phyloP scores from a whole-genome alignment of 108 stramenopile genomes.

The Fragilaria crotonensis region DNA sequence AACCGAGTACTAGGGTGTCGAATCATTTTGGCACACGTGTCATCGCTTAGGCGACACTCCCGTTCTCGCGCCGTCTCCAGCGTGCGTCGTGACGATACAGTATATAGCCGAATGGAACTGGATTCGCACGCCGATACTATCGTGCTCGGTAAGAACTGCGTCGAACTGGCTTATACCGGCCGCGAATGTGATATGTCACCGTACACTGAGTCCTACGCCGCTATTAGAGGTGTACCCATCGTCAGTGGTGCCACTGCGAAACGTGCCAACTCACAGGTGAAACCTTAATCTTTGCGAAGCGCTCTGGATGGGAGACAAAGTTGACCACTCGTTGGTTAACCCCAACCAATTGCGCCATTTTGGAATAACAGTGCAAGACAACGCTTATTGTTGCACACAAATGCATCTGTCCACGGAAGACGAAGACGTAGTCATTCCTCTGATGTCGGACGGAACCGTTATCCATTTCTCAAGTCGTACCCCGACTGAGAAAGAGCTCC shows the following conservation, averaged over 20 bases:
- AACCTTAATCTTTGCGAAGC: neutral
- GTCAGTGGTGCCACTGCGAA: neutral
- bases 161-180: neutral
- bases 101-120: no score
- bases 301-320: neutral
- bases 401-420: no score
- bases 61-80: no score
- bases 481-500: neutral
- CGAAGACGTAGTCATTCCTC: neutral
- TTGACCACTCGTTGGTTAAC: neutral
- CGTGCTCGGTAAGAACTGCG: neutral
- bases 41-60: no score
- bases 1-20: no score
- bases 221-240: neutral
- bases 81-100: no score
- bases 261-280: neutral
- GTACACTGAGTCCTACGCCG: neutral
- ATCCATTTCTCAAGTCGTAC: neutral
- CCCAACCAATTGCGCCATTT: slow-evolving; percentile 7
- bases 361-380: slow-evolving; percentile 1
- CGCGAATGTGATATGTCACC: neutral
- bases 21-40: no score
- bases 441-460: neutral
- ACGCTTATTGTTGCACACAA: no score
- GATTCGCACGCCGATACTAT: no score